Evolutionary conservation across 2,329 filamentous ascomycete species (phyloP), one percentile per base, ranked within the genome.

Genomic region (Mariannaea sp.): DNA sequence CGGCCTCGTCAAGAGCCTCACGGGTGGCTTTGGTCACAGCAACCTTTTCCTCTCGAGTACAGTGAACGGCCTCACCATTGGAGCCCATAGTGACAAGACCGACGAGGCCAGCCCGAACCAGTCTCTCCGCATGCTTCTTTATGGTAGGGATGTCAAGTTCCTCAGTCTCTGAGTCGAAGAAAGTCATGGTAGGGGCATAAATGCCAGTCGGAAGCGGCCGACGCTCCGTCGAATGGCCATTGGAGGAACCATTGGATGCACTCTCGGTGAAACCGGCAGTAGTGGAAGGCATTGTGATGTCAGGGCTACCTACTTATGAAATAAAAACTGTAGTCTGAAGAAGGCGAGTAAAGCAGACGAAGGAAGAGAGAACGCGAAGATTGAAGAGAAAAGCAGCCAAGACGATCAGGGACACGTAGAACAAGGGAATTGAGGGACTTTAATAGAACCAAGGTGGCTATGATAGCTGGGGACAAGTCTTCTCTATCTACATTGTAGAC

Each of bases 131-230:
- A 70, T 96, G 91, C 68, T 83, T 87, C 74, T 90, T 89, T 75
- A 94, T 89, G 55, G 83, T 82, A 29, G 88, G 80, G 59, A 92
- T 84, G 68, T 96, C 91, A 65, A 96, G 81, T 42, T 94, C 89
- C 74, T 96, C 91, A 39, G 89, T 94, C 60, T 87, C 82, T 6
- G 87, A 80, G 73, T 93, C 79, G 78, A 96, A 96, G 73, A 96
- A 95, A 66, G 90, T 95, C 86, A 94, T 90, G 56, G 89, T 93
- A 20, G 91, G 91, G 55, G 89, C 89, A 73, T 94, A 95, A 70
- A 94, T 92, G 70, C 90, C 90, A 67, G 87, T 87, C 38, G 88
- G 87, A 49, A 95, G 82, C 59, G 86, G 80, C 53, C 80, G 75
- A 57, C 75, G 75, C 14, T 73, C 59, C 58, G 72, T 68, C 14